Percentiles rank a stretch among this genome's conserved stretches.
Evolutionary conservation across 2,329 filamentous ascomycete species (phyloP).

Genomic region (Aureobasidium uvarum): DNA sequence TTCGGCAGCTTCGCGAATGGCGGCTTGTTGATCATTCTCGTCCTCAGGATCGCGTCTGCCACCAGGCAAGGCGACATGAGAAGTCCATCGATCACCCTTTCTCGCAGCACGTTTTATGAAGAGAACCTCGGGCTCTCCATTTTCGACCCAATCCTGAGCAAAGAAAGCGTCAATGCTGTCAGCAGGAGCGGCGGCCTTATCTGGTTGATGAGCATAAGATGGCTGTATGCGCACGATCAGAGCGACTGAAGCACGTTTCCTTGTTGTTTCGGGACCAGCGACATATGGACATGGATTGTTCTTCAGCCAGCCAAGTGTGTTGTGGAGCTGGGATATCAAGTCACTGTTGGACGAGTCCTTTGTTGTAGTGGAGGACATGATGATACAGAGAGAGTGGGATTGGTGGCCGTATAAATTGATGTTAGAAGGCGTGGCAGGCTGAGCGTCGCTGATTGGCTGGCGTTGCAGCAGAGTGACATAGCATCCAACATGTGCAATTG

Average conservation of each 20-base stretch:
- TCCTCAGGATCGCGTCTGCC: conserved; percentile 66
- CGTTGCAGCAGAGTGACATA: not conserved
- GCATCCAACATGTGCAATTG: not conserved
- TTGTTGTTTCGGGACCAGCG: conserved; percentile 50
- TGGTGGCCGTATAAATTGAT: not conserved
- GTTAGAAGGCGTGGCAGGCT: not conserved
- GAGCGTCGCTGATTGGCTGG: conserved; percentile 18
- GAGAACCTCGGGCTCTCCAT: conserved; percentile 65
- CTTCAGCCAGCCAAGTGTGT: conserved; percentile 45
- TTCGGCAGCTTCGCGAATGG: conserved; percentile 63
- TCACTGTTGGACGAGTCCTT: conserved; percentile 25
- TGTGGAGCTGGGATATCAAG: conserved; percentile 44
- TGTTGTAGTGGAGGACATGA: not conserved
- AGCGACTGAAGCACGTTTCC: conserved; percentile 64
- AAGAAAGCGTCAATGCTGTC: conserved; percentile 58
- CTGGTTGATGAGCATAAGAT: conserved; percentile 55
- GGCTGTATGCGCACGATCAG: conserved; percentile 63
- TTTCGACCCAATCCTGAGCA: conserved; percentile 61
- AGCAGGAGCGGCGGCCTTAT: conserved; percentile 24
- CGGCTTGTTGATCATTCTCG: conserved; percentile 60
- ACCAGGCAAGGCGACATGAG: conserved; percentile 66
- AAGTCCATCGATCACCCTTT: conserved; percentile 66
- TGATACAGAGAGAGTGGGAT: not conserved
- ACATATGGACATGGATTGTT: conserved; percentile 51
- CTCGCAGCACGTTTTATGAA: conserved; percentile 69